Evolutionary conservation across 2,329 filamentous ascomycete genomes (phyloP).

Genomic region (Epichloe sp.): DNA sequence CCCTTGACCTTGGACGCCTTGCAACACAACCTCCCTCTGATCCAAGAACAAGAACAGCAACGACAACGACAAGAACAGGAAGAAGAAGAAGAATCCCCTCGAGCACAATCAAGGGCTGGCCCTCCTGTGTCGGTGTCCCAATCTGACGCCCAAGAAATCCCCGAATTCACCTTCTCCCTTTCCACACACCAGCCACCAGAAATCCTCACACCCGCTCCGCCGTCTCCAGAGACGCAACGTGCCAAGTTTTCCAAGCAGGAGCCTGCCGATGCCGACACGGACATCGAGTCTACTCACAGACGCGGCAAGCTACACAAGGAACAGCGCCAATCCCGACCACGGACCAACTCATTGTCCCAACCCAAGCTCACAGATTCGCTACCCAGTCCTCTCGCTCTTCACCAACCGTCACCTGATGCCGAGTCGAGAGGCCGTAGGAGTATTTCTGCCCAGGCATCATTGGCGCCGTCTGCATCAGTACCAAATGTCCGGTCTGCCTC

Average conservation of each 20-base stretch:
- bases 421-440: constrained; percentile 30
- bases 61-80: background rate
- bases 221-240: constrained; percentile 16
- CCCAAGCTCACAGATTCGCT: constrained; percentile 11
- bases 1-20: constrained; percentile 5
- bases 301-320: constrained; percentile 20
- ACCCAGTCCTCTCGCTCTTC: constrained; percentile 12
- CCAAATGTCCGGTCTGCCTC: constrained; percentile 15
- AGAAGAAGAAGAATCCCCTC: background rate
- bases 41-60: background rate
- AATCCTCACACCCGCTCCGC: constrained; percentile 17
- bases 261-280: background rate
- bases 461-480: constrained; percentile 3
- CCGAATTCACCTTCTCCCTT: constrained; percentile 11
- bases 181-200: constrained; percentile 12
- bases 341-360: constrained; percentile 22
- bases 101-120: background rate
- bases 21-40: background rate
- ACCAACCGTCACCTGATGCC: constrained; percentile 19
- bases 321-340: constrained; percentile 12
- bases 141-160: constrained; percentile 8
- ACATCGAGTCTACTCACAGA: constrained; percentile 9
- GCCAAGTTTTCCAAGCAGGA: constrained; percentile 12
- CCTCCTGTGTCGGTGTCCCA: constrained; percentile 3
- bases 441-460: constrained; percentile 32